A percentile compares a stretch with the other conserved stretches of the same genome.
phyloP scores from a whole-genome alignment of 129 eudicot species.

The Pittosporum tobira region DNA sequence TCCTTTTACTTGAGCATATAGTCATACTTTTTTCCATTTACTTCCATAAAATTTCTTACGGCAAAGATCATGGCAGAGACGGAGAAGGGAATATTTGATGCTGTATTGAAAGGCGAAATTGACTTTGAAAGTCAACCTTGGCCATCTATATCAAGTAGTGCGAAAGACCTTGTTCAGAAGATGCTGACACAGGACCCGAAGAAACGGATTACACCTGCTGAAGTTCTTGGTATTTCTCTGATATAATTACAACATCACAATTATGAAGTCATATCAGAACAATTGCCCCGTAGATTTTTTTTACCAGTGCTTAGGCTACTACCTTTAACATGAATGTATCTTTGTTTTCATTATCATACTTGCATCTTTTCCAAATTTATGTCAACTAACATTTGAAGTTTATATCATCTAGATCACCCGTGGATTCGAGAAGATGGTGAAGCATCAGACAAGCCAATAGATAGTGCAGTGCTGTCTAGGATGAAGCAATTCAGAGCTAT shows the following conservation, averaged over 20 bases:
- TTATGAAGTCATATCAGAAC: too few species aligned
- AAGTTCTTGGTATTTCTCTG: slow-evolving; percentile 34
- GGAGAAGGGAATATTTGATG: slow-evolving; percentile 46
- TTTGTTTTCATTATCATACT: too few species aligned
- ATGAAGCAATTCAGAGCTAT: slow-evolving; percentile 58
- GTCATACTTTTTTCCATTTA: too few species aligned
- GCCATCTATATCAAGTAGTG: slow-evolving; percentile 41
- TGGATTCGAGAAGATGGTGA: slow-evolving; percentile 42
- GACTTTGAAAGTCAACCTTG: slow-evolving; percentile 46
- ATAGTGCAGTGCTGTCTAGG: slow-evolving; percentile 46
- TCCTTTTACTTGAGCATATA: too few species aligned
- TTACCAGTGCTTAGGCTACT: too few species aligned
- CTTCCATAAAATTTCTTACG: too few species aligned
- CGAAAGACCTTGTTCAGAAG: slow-evolving; percentile 36
- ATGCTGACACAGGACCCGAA: slow-evolving; percentile 40
- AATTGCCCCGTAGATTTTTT: too few species aligned
- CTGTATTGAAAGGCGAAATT: slow-evolving; percentile 30
- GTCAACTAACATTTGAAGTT: too few species aligned
- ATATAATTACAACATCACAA: too few species aligned
- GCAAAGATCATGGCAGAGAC: slow-evolving; percentile 31
- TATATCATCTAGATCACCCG: slow-evolving; percentile 29
- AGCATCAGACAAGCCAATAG: slow-evolving; percentile 46
- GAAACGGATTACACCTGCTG: slow-evolving; percentile 31
- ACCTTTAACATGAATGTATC: too few species aligned
- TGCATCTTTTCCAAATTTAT: too few species aligned